A percentile compares a stretch with the other conserved stretches of the same genome.
Evolutionary conservation across 345 rosid species (phyloP).

Genomic region (Draba incana): DNA sequence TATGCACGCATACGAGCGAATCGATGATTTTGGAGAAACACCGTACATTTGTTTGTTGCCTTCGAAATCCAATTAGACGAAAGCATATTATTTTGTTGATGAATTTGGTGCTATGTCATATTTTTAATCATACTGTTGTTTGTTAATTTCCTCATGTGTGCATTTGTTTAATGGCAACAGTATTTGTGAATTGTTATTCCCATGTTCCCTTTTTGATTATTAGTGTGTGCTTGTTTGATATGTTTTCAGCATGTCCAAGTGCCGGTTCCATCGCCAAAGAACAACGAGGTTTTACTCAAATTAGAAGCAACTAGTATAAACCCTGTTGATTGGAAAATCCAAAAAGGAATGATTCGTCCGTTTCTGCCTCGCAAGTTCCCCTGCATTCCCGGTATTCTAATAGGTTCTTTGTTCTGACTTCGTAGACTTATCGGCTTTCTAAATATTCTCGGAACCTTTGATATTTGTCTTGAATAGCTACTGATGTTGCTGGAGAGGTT

Average conservation of each 20-base stretch:
- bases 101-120: too few species aligned
- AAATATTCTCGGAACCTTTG: not conserved
- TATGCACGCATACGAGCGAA: not conserved
- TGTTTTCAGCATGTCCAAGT: slow-evolving; percentile 66
- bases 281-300: slow-evolving; percentile 61
- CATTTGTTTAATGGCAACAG: not conserved
- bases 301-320: slow-evolving; percentile 62
- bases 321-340: slow-evolving; percentile 75
- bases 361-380: slow-evolving; percentile 76
- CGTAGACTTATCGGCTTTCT: not conserved
- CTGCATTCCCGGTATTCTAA: slow-evolving; percentile 59
- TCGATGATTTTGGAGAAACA: not conserved
- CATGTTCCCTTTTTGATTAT: not conserved
- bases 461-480: slow-evolving; percentile 51
- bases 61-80: not conserved
- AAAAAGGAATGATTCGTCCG: slow-evolving; percentile 65
- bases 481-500: slow-evolving; percentile 83
- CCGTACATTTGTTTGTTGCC: too few species aligned
- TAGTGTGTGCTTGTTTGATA: slow-evolving; percentile 1
- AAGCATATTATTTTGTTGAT: too few species aligned
- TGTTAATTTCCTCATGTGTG: not conserved
- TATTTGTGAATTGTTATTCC: not conserved
- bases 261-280: slow-evolving; percentile 53
- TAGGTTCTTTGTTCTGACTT: not conserved
- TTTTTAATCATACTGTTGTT: too few species aligned